Evolutionary conservation across 1,284 basidiomycete genomes (phyloP).

Genomic region (Dichomitus squalens): DNA sequence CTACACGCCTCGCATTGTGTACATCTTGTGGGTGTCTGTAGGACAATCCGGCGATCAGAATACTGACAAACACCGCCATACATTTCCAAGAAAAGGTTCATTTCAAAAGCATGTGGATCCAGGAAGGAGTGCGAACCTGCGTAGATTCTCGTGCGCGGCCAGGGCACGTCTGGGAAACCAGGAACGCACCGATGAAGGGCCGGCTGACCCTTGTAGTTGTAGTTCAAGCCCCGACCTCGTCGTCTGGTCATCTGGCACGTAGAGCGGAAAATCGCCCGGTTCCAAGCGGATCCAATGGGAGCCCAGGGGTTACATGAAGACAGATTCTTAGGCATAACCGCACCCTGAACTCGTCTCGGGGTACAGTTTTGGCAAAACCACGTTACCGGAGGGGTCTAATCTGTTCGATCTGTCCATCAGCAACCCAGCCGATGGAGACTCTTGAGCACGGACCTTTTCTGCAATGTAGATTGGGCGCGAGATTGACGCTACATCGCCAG

Average conservation of each 20-base stretch:
- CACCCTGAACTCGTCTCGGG: conserved; percentile 3
- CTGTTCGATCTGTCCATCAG: conserved; percentile 13
- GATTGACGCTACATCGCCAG: conserved; percentile 24
- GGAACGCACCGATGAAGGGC: conserved; percentile 15
- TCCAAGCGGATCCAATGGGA: conserved; percentile 17
- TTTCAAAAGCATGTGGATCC: conserved; percentile 10
- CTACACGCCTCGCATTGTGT: not conserved
- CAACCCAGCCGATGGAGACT: conserved; percentile 11
- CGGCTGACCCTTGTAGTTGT: not conserved
- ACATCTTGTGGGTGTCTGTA: conserved; percentile 11
- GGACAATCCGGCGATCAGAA: conserved; percentile 4
- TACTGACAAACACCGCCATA: not conserved
- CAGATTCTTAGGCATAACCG: conserved; percentile 6
- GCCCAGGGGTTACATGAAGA: conserved; percentile 12
- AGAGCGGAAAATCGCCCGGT: conserved; percentile 6
- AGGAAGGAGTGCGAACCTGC: conserved; percentile 1
- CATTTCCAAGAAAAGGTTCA: not conserved
- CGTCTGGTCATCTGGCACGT: conserved; percentile 12
- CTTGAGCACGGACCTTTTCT: conserved; percentile 16
- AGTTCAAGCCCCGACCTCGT: conserved; percentile 9
- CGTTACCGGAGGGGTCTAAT: not conserved
- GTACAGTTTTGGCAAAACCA: conserved; percentile 2
- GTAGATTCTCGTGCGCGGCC: not conserved
- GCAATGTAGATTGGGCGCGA: conserved; percentile 20
- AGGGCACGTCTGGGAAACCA: not conserved